Conservation (phyloP, 2,329 filamentous ascomycete species). For the Fusarium irregulare region DNA sequence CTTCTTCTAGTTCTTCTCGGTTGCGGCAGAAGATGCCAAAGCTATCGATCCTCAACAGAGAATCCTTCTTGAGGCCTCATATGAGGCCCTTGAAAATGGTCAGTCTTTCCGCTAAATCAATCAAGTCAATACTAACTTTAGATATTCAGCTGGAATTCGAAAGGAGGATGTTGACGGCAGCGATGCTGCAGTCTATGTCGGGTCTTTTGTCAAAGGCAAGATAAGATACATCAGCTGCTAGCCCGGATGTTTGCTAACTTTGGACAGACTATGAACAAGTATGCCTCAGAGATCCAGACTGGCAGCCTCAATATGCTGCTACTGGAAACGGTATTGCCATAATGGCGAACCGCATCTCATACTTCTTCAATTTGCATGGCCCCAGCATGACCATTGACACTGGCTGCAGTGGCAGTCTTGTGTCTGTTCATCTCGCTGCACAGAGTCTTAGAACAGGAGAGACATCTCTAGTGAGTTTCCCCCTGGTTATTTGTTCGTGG, state of each 20-base stretch:
- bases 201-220: conserved; percentile 62
- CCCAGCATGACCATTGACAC: conserved; percentile 70
- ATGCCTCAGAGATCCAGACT: conserved; percentile 62
- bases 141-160: conserved; percentile 55
- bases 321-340: conserved; percentile 65
- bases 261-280: conserved; percentile 62
- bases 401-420: conserved; percentile 67
- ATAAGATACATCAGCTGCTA: background rate
- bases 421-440: conserved; percentile 65
- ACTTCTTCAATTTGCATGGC: conserved; percentile 65
- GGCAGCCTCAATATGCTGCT: conserved; percentile 62
- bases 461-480: conserved; percentile 51
- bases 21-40: conserved; percentile 61
- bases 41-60: conserved; percentile 66
- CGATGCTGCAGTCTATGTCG: conserved; percentile 61
- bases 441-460: conserved; percentile 61
- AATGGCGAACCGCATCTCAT: conserved; percentile 66
- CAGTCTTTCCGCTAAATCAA: background rate
- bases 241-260: background rate
- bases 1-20: conserved; percentile 60
- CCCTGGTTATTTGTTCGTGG: background rate
- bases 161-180: conserved; percentile 58
- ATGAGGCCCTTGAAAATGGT: conserved; percentile 64
- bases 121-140: background rate
- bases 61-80: conserved; percentile 62